Conservation (phyloP, 1,284 basidiomycete genomes). For the Rhodofomes roseus region DNA sequence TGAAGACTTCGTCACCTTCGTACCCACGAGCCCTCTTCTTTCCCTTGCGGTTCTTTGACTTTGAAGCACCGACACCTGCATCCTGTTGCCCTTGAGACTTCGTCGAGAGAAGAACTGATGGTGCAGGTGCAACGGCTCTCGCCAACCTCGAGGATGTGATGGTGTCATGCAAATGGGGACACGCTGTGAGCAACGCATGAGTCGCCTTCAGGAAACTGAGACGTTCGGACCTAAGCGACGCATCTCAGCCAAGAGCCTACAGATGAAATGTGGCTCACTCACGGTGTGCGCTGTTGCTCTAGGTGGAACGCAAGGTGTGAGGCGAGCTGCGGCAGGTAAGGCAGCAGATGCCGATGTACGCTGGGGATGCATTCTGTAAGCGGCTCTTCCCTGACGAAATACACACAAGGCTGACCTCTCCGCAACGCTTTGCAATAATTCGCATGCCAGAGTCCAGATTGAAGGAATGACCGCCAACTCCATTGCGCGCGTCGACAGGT, state of each 20-base stretch:
- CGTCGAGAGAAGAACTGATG: constrained; percentile 46
- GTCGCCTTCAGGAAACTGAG: constrained; percentile 43
- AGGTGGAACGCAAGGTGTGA: constrained; percentile 54
- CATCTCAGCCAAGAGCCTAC: not conserved
- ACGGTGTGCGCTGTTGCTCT: constrained; percentile 52
- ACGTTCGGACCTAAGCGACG: constrained; percentile 36
- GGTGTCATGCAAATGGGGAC: constrained; percentile 45
- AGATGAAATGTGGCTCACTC: constrained; percentile 23
- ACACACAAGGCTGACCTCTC: constrained; percentile 36
- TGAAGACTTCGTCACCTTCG: constrained; percentile 79
- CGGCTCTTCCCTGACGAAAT: not conserved
- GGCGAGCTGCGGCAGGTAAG: constrained; percentile 47
- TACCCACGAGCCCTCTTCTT: constrained; percentile 76
- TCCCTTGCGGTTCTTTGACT: constrained; percentile 48
- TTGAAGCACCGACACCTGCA: constrained; percentile 15
- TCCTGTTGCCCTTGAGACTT: constrained; percentile 29
- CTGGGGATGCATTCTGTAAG: constrained; percentile 31
- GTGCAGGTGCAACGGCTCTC: constrained; percentile 47
- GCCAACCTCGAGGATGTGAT: constrained; percentile 51
- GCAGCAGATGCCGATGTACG: constrained; percentile 44
- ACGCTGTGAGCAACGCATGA: constrained; percentile 39
- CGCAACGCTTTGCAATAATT: constrained; percentile 44
- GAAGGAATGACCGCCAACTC: constrained; percentile 51
- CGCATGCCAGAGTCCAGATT: constrained; percentile 52
- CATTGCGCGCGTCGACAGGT: constrained; percentile 46